Conservation (phyloP, 495 filamentous ascomycete species). For the Aspergillus biplanus region DNA sequence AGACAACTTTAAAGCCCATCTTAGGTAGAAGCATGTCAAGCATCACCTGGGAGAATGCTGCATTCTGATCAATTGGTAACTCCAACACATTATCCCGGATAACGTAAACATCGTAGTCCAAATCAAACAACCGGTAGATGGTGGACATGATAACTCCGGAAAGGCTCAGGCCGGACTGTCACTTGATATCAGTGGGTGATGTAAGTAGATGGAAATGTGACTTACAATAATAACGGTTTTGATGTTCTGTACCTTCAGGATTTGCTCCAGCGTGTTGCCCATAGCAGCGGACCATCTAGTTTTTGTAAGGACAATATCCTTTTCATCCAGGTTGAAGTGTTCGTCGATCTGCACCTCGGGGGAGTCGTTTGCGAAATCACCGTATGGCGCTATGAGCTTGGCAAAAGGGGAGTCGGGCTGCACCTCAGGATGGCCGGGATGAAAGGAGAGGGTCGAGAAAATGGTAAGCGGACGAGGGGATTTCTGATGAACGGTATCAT, state of each 20-base stretch:
- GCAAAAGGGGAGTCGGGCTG: conserved; percentile 37
- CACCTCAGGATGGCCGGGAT: conserved; percentile 34
- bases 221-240: conserved; percentile 48
- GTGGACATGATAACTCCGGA: conserved; percentile 50
- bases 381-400: conserved; percentile 29
- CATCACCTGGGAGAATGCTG: conserved; percentile 28
- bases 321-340: conserved; percentile 33
- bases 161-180: conserved; percentile 45
- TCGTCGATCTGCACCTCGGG: conserved; percentile 33
- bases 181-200: neutral
- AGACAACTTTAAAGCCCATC: conserved; percentile 33
- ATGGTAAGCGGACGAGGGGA: conserved; percentile 37
- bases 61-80: conserved; percentile 34
- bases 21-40: conserved; percentile 36
- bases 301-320: conserved; percentile 46
- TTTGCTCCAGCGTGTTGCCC: conserved; percentile 46
- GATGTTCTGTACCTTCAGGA: conserved; percentile 43
- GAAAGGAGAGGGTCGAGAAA: conserved; percentile 47
- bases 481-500: conserved; percentile 42
- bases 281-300: conserved; percentile 46
- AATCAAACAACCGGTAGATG: conserved; percentile 47
- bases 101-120: conserved; percentile 48
- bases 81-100: conserved; percentile 49
- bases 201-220: neutral
- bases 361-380: conserved; percentile 23